Evolutionary conservation across 1,139 yeast genomes (phyloP).

Genomic region (Diutina ranongensis): DNA sequence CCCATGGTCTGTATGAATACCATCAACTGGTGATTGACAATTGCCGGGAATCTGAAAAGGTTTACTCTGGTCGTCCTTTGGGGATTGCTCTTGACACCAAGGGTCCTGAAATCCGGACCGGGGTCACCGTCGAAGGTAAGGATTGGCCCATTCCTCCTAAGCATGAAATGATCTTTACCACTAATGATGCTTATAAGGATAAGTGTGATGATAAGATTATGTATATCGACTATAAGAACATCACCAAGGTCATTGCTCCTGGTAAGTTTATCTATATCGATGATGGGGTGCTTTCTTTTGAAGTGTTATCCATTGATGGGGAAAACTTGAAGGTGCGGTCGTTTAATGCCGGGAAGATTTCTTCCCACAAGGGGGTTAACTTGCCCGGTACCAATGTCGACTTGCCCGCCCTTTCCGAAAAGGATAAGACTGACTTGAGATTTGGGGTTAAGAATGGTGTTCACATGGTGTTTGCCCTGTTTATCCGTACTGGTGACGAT

Average conservation of each 20-base stretch:
- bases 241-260: conserved; percentile 78
- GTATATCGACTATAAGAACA: conserved; percentile 92
- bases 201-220: conserved; percentile 66
- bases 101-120: conserved; percentile 99
- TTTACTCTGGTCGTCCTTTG: conserved; percentile 89
- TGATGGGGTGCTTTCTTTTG: conserved; percentile 95
- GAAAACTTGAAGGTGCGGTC: conserved; percentile 77
- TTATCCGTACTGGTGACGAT: conserved; percentile 91
- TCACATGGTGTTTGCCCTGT: conserved; percentile 97
- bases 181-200: conserved; percentile 70
- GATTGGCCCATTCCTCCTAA: conserved; percentile 78
- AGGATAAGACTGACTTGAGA: conserved; percentile 81
- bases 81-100: conserved; percentile 98
- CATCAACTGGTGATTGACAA: conserved; percentile 95
- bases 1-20: conserved; percentile 95
- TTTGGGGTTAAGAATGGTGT: conserved; percentile 97
- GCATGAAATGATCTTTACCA: conserved; percentile 89
- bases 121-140: conserved; percentile 68
- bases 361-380: conserved; percentile 98
- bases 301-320: conserved; percentile 77
- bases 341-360: conserved; percentile 88
- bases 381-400: conserved; percentile 98
- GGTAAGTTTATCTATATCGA: conserved; percentile 92
- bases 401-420: conserved; percentile 93
- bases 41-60: conserved; percentile 85